Evolutionary conservation across 768 basidiomycete genomes (phyloP), one percentile per base, ranked within the genome.

Genomic region (Rhodotorula taiwanensis): DNA sequence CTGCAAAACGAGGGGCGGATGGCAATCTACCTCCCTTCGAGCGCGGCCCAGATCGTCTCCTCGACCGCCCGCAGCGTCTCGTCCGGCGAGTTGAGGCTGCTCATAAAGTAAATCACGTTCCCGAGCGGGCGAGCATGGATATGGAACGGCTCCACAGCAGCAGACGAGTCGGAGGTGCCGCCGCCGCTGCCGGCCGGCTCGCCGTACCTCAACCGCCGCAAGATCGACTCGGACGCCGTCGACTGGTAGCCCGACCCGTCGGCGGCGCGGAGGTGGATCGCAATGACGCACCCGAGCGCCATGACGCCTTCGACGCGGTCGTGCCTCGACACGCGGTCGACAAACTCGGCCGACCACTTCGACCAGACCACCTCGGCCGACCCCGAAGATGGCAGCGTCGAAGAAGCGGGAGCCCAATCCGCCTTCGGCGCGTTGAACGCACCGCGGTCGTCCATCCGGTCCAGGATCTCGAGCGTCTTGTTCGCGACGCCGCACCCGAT

Each of bases 401-500:
- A 31, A 27, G 48, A 27, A 33, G 14, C 23, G 27, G 21, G 14
- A 2, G 71, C 72, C 92, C 94, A 95, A 55, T 79, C 79, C 3
- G 54, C 75, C 72, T 80, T 80, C 20, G 88, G 86, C 0, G 70
- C 74, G 14, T 73, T 74, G 88, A 89, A 95, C 14, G 76, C 55
- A 9, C 72, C 77, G 15, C 80, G 80, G 62, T 81, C 79, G 27
- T 71, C 73, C 21, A 82, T 74, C 48, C 78, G 78, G 52, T 86
- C 84, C 13, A 93, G 73, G 62, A 87, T 77, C 39, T 82, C 78
- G 45, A 97, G 78, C 5, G 91, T 83, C 75, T 85, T 83, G 69
- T 86, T 85, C 1, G 94, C 94, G 18, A 95, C 88, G 66, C 88
- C 86, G 75, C 94, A 97, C 1, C 91, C 94, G 43, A 95, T 80